Evolutionary conservation across 768 basidiomycete species (phyloP).

Genomic region (Agaricus sinodeliciosus): DNA sequence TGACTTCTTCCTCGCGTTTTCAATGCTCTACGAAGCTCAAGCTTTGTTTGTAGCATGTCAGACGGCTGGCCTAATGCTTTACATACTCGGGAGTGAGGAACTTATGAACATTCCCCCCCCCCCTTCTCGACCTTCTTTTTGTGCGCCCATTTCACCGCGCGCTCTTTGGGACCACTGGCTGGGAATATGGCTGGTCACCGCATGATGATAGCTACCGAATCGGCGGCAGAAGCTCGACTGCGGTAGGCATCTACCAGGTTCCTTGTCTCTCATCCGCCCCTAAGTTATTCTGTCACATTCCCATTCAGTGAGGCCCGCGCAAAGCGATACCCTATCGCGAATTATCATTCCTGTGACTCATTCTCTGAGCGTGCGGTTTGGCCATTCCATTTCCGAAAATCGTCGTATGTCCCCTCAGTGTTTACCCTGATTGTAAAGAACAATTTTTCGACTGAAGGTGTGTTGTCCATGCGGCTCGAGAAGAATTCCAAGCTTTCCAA

Average conservation of each 20-base stretch:
- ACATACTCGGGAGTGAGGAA: no score
- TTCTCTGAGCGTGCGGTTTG: background rate
- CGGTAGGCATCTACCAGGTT: background rate
- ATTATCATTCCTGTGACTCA: background rate
- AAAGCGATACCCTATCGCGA: background rate
- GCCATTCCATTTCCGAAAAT: background rate
- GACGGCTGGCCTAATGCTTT: no score
- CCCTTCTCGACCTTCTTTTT: background rate
- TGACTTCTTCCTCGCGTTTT: no score
- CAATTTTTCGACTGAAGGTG: background rate
- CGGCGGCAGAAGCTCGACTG: conserved; percentile 1
- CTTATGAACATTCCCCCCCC: background rate
- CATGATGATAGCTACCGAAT: background rate
- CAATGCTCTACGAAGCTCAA: no score
- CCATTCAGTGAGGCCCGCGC: background rate
- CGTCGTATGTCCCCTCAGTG: background rate
- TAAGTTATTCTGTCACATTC: no score
- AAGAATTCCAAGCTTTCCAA: background rate
- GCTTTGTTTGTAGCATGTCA: no score
- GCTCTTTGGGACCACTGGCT: no score
- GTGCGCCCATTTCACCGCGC: no score
- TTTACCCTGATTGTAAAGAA: background rate
- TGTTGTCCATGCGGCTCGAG: background rate
- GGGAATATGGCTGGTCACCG: background rate
- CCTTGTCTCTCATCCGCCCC: background rate